Conservation (phyloP, 2,329 filamentous ascomycete species). For the Thelonectria blattea region DNA sequence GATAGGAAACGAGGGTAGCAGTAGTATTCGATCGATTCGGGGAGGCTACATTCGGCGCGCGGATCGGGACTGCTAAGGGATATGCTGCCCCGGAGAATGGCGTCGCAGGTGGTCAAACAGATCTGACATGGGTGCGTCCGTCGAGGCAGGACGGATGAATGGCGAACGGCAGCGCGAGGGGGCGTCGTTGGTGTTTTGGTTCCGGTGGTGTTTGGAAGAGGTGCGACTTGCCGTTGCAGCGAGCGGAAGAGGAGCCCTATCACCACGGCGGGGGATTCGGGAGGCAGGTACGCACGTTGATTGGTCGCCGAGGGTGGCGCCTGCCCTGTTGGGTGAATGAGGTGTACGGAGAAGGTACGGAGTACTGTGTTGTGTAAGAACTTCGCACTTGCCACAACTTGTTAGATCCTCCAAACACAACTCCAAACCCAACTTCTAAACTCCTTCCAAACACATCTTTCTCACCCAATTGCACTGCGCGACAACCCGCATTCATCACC, state of each 20-base stretch:
- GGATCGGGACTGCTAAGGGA: conserved; percentile 50
- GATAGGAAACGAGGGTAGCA: conserved; percentile 39
- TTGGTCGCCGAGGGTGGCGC: neutral
- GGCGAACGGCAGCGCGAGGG: conserved; percentile 29
- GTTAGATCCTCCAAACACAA: too few relatives aligned
- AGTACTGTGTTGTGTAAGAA: too few relatives aligned
- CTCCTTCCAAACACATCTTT: neutral
- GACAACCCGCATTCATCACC: neutral
- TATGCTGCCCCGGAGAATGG: conserved; percentile 45
- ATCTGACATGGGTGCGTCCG: conserved; percentile 49
- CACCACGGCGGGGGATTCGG: neutral
- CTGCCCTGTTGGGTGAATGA: neutral
- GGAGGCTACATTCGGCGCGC: conserved; percentile 55
- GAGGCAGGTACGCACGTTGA: neutral
- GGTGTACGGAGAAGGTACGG: too few relatives aligned
- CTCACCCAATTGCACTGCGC: neutral
- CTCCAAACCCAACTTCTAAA: neutral
- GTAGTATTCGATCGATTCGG: conserved; percentile 25
- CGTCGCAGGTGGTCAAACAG: conserved; percentile 44
- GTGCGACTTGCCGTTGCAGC: conserved; percentile 17
- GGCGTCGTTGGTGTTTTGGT: conserved; percentile 28
- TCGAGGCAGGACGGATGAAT: conserved; percentile 35
- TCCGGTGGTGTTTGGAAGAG: conserved; percentile 22
- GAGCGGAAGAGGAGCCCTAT: conserved; percentile 1
- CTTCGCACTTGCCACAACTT: neutral